Percentiles rank a stretch among this genome's conserved stretches.
Evolutionary conservation across 179 eudicot genomes (phyloP).

Genomic region (Silene vulgaris): DNA sequence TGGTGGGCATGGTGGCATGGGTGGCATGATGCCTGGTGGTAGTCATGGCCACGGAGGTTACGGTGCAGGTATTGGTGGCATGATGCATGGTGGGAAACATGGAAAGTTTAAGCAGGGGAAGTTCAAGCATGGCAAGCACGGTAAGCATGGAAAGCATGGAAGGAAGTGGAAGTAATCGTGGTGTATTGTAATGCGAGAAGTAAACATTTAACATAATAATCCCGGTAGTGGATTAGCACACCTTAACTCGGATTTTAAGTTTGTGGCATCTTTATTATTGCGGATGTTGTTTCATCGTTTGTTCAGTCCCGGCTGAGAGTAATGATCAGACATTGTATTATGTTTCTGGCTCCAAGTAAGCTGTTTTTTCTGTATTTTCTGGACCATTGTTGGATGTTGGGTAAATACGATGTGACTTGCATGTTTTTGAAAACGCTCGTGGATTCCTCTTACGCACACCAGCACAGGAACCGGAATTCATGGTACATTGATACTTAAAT

Average conservation of each 20-base stretch:
- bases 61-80: constrained; percentile 14
- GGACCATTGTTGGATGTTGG: background rate
- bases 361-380: constrained; percentile 4
- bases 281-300: constrained; percentile 16
- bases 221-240: constrained; percentile 18
- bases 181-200: background rate
- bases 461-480: too few relatives aligned
- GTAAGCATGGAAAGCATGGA: constrained; percentile 12
- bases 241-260: constrained; percentile 20
- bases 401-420: too few relatives aligned
- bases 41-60: background rate
- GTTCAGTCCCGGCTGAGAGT: background rate
- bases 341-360: constrained; percentile 1
- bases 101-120: constrained; percentile 37
- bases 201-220: constrained; percentile 16
- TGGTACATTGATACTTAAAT: too few relatives aligned
- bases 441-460: background rate
- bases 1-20: constrained; percentile 10
- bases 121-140: constrained; percentile 30
- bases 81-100: constrained; percentile 34
- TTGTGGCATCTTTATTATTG: constrained; percentile 9
- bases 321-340: background rate
- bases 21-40: constrained; percentile 22
- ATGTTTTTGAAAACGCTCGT: background rate
- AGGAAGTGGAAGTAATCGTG: constrained; percentile 62